Evolutionary conservation across 768 basidiomycete genomes (phyloP).

Genomic region (Phallus indusiatus): DNA sequence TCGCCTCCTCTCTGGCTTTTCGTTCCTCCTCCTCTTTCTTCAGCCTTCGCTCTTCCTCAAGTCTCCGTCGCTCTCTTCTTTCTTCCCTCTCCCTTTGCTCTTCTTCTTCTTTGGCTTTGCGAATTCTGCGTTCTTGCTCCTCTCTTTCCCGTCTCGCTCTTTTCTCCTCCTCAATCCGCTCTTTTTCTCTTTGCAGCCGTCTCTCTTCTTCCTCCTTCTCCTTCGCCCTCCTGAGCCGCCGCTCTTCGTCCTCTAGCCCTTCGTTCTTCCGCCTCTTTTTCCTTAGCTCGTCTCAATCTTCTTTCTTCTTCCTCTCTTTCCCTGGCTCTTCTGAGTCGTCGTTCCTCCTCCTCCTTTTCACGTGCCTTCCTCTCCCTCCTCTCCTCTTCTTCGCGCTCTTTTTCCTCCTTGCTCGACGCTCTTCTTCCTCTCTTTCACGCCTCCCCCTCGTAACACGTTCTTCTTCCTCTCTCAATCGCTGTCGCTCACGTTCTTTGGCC

Average conservation of each 20-base stretch:
- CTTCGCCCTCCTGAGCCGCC: not conserved
- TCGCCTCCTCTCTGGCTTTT: slow-evolving; percentile 9
- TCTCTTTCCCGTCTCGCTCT: slow-evolving; percentile 4
- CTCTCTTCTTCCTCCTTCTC: slow-evolving; percentile 3
- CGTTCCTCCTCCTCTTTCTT: slow-evolving; percentile 9
- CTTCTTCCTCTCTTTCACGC: not conserved
- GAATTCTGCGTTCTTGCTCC: not conserved
- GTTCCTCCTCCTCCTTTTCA: slow-evolving; percentile 1
- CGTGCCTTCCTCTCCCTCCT: slow-evolving; percentile 10
- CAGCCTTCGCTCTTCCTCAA: slow-evolving; percentile 6
- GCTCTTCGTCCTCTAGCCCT: not conserved
- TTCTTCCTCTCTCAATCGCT: not conserved
- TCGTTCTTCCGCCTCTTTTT: slow-evolving; percentile 2
- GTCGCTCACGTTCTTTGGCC: not conserved
- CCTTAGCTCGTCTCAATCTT: not conserved
- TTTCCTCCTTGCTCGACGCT: not conserved
- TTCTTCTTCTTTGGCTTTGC: slow-evolving; percentile 18
- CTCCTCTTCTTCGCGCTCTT: slow-evolving; percentile 24
- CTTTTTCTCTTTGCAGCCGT: slow-evolving; percentile 13
- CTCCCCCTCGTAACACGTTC: not conserved
- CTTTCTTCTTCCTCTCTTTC: not conserved
- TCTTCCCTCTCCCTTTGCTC: slow-evolving; percentile 23
- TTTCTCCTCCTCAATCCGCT: slow-evolving; percentile 19
- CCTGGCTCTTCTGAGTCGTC: not conserved
- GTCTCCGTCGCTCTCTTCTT: slow-evolving; percentile 10